These are phyloP conservation scores for Durusdinium trenchii DNA, from an alignment of 73 alveolate species.

Conservation along the genomic window DNA sequence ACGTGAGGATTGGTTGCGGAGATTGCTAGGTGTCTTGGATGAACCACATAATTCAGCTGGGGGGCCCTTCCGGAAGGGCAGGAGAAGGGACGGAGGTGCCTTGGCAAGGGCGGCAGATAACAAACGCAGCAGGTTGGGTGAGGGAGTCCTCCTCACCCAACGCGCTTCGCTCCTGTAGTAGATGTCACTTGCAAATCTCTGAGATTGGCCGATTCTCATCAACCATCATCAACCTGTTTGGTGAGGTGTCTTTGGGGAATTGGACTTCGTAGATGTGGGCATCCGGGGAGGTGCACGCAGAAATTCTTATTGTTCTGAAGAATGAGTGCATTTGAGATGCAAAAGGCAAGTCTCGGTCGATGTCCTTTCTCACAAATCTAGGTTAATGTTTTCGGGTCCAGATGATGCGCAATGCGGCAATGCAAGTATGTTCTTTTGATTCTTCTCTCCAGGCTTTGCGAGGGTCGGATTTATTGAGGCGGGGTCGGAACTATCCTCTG, in stretches of 20 bases:
- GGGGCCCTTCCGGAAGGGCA: too few relatives aligned
- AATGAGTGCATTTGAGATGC: neutral
- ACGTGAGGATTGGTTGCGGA: conserved; percentile 58
- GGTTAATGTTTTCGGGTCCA: neutral
- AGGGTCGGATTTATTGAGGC: conserved; percentile 65
- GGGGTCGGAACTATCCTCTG: neutral
- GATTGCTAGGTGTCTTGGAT: conserved; percentile 18
- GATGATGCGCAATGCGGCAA: neutral
- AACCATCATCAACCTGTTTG: too few relatives aligned
- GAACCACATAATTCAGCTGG: neutral
- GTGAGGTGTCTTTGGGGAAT: conserved; percentile 54
- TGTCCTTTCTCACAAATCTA: neutral
- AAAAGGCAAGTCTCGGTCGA: neutral
- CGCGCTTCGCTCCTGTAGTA: too few relatives aligned
- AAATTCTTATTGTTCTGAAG: neutral
- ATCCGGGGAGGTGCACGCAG: neutral
- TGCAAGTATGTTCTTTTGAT: too few relatives aligned
- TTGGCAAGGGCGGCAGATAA: too few relatives aligned
- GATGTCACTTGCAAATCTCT: too few relatives aligned
- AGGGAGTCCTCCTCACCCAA: too few relatives aligned
- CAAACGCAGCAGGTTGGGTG: too few relatives aligned
- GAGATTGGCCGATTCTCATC: too few relatives aligned
- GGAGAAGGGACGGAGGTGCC: too few relatives aligned
- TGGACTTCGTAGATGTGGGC: conserved; percentile 51
- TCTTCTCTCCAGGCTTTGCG: conserved; percentile 15